Conservation (phyloP, 305 asterid species). For the Plantago lanceolata region DNA sequence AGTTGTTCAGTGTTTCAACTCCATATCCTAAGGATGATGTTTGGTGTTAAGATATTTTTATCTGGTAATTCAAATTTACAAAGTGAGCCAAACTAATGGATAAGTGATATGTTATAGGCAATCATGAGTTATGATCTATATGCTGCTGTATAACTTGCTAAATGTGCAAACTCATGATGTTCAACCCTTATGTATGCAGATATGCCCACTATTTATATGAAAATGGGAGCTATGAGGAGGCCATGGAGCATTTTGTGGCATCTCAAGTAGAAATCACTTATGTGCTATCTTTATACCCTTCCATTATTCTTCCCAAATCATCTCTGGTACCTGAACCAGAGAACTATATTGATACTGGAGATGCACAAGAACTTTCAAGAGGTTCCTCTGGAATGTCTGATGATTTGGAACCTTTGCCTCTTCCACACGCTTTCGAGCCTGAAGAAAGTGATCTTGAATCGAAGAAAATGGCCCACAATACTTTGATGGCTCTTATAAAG, state of each 20-base stretch:
- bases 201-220: slow-evolving; percentile 91
- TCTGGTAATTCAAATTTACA: slow-evolving; percentile 8
- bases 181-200: slow-evolving; percentile 37
- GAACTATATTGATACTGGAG: slow-evolving; percentile 68
- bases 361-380: slow-evolving; percentile 61
- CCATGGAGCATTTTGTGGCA: slow-evolving; percentile 89
- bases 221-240: slow-evolving; percentile 90
- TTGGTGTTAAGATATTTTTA: slow-evolving; percentile 7
- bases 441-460: slow-evolving; percentile 71
- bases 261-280: slow-evolving; percentile 91
- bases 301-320: slow-evolving; percentile 77
- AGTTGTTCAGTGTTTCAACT: too few relatives aligned
- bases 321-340: slow-evolving; percentile 78
- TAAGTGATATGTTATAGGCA: slow-evolving; percentile 9
- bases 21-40: neutral
- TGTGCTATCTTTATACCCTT: slow-evolving; percentile 81
- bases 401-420: slow-evolving; percentile 62
- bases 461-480: slow-evolving; percentile 87
- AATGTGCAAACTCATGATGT: slow-evolving; percentile 29
- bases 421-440: slow-evolving; percentile 44
- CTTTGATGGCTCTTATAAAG: slow-evolving; percentile 94
- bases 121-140: slow-evolving; percentile 10
- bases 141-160: slow-evolving; percentile 12
- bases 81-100: slow-evolving; percentile 6
- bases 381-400: slow-evolving; percentile 85